A percentile compares a stretch with the other conserved stretches of the same genome.
These are phyloP conservation scores for Blechomonas ayalai DNA, from an alignment of 208 protist genomes.

Conservation along the genomic window DNA sequence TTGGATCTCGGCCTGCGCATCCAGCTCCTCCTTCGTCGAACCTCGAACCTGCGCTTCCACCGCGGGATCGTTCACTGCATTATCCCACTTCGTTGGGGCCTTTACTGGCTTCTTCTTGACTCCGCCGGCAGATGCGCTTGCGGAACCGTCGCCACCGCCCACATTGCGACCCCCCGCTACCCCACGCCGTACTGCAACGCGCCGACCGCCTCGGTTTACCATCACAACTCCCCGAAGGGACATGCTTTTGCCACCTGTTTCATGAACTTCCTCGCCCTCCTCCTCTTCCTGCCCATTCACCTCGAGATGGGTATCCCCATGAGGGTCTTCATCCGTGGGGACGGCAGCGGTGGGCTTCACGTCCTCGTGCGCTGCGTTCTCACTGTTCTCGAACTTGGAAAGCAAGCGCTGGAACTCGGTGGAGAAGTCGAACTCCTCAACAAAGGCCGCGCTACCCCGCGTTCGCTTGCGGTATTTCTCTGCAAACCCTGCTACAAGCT, in stretches of 20 bases:
- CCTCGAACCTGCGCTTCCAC: constrained; percentile 22
- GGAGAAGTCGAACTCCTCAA: constrained; percentile 38
- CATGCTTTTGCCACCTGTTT: neutral
- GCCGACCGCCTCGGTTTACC: constrained; percentile 49
- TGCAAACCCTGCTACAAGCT: constrained; percentile 69
- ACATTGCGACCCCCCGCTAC: constrained; percentile 2
- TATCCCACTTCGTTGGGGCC: constrained; percentile 59
- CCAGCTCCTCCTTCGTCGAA: constrained; percentile 63
- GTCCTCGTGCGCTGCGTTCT: constrained; percentile 23
- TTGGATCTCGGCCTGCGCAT: constrained; percentile 59
- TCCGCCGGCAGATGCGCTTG: neutral
- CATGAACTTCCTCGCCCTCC: neutral
- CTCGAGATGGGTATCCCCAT: neutral
- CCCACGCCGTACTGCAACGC: constrained; percentile 39
- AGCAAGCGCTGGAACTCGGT: constrained; percentile 33
- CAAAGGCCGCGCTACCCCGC: constrained; percentile 3
- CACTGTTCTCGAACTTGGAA: constrained; percentile 39
- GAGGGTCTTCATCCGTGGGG: neutral
- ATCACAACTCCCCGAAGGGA: constrained; percentile 14
- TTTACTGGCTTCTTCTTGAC: constrained; percentile 43
- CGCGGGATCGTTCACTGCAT: constrained; percentile 19
- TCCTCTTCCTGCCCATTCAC: constrained; percentile 9
- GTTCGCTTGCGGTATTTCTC: constrained; percentile 37
- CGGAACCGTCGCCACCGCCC: neutral
- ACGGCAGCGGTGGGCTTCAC: constrained; percentile 5